Base-by-base conservation (phyloP, 768 basidiomycete species). In the Podaxis sp. region DNA sequence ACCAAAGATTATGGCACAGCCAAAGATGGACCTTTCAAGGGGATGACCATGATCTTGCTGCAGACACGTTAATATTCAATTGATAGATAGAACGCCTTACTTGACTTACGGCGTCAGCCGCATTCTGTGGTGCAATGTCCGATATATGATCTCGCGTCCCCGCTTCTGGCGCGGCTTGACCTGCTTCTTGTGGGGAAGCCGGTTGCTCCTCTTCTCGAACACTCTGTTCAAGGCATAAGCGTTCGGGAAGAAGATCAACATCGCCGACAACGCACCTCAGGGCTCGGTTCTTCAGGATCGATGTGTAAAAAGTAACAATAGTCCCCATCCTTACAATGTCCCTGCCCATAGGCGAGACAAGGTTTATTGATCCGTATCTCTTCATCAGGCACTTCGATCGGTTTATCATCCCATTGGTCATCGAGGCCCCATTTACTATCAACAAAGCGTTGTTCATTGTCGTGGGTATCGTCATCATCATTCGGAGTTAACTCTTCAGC, bases 331-430 rank as follows among this genome's bases (percentile, higher is more conserved):
- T 5, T 9, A 53, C 77, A 77, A 63, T 69, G 66, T 7, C 76
- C 76, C 63, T 77, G 74, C 1, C 71, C 74, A 64, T 70, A 76
- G 21, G 57, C 64, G 59, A 67, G 72, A 62, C 76, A 78, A 23
- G 72, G 72, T 23, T 66, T 59, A 53, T 71, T 63, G 3, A 65
- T 63, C 55, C 68, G 68, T 35, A 36, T 44, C 25, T 53, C 50
- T 18, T 67, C 65, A 25, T 64, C 56, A 5, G 61, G 57, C 68
- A 67, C 69, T 18, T 55, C 35, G 18, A 61, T 32, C 14, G 61
- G 50, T 59, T 64, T 63, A 23, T 50, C 55, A 32, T 54, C 58
- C n/a, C 61, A 61, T 38, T 50, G 53, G 40, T 55, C 57, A 25
- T 63, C 50, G 21, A 9, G 48, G 18, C 48, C 50, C 52, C 48